A percentile compares a stretch with the other conserved stretches of the same genome.
Conservation (phyloP, 2,329 filamentous ascomycete genomes). For the Aspergillus candidus region DNA sequence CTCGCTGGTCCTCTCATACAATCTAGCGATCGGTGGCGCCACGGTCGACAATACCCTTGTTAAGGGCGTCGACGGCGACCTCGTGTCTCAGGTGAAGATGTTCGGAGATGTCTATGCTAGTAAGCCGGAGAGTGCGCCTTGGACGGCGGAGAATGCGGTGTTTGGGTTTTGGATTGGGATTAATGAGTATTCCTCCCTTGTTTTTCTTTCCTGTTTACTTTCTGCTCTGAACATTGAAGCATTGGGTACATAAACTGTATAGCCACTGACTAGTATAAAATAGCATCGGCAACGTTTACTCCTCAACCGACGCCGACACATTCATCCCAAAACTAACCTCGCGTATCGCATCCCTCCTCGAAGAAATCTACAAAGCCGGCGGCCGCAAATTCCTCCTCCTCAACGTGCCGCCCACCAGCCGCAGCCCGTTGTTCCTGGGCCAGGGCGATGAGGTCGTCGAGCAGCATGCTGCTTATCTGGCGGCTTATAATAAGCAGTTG, state of each 20-base stretch:
- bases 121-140: conserved; percentile 23
- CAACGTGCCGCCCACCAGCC: conserved; percentile 49
- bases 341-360: conserved; percentile 39
- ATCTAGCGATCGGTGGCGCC: conserved; percentile 51
- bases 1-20: conserved; percentile 46
- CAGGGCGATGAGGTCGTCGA: conserved; percentile 14
- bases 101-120: conserved; percentile 39
- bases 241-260: no score
- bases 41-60: conserved; percentile 50
- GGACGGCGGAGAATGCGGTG: conserved; percentile 20
- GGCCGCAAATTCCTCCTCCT: conserved; percentile 55
- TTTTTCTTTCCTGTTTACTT: not conserved
- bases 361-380: conserved; percentile 48
- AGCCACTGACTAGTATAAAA: not conserved
- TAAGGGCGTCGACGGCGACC: conserved; percentile 45
- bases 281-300: conserved; percentile 26
- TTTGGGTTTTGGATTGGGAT: conserved; percentile 33
- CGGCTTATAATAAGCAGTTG: conserved; percentile 21
- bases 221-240: no score
- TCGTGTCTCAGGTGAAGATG: conserved; percentile 44
- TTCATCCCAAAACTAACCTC: conserved; percentile 37
- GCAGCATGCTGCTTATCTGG: conserved; percentile 18
- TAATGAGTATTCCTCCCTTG: conserved; percentile 21
- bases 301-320: conserved; percentile 21
- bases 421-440: conserved; percentile 18